Evolutionary conservation across 192 early-diverging fungal genomes (phyloP).

Genomic region (Coemansia reversa): DNA sequence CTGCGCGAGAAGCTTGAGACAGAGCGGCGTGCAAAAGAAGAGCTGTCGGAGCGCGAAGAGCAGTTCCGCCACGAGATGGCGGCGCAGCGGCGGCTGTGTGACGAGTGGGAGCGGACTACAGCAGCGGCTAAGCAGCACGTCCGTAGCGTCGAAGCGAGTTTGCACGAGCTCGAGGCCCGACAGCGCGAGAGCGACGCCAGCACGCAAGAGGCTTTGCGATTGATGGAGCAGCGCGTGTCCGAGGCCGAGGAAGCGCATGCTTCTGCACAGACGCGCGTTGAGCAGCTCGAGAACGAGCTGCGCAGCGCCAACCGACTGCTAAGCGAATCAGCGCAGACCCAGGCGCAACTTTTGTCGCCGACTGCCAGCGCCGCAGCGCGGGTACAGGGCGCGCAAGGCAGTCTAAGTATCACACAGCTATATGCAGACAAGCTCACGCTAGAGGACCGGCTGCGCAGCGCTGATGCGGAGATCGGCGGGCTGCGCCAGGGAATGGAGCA

Average conservation of each 20-base stretch:
- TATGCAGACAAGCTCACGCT: conserved; percentile 61
- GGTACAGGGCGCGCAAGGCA: conserved; percentile 44
- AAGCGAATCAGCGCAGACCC: conserved; percentile 12
- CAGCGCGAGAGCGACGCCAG: conserved; percentile 41
- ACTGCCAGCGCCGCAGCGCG: conserved; percentile 55
- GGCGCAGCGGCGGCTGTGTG: conserved; percentile 62
- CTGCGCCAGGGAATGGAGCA: conserved; percentile 59
- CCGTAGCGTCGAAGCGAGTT: conserved; percentile 55
- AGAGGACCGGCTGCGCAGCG: conserved; percentile 51
- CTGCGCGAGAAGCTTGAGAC: conserved; percentile 58
- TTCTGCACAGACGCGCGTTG: not conserved
- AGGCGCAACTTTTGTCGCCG: conserved; percentile 53
- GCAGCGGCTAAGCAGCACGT: conserved; percentile 57
- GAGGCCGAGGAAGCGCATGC: conserved; percentile 39
- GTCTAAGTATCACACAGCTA: conserved; percentile 64
- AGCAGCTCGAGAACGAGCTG: conserved; percentile 24
- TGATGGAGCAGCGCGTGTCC: conserved; percentile 48
- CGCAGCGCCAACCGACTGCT: conserved; percentile 34
- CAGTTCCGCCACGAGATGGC: conserved; percentile 69
- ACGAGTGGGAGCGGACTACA: conserved; percentile 60
- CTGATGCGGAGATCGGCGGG: conserved; percentile 51
- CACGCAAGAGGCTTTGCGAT: conserved; percentile 24
- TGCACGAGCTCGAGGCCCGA: conserved; percentile 54
- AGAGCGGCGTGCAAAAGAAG: conserved; percentile 51
- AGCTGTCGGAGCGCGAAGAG: conserved; percentile 59